Conservation (phyloP, 2,329 filamentous ascomycete species). For the Arthrocladium fulminans region DNA sequence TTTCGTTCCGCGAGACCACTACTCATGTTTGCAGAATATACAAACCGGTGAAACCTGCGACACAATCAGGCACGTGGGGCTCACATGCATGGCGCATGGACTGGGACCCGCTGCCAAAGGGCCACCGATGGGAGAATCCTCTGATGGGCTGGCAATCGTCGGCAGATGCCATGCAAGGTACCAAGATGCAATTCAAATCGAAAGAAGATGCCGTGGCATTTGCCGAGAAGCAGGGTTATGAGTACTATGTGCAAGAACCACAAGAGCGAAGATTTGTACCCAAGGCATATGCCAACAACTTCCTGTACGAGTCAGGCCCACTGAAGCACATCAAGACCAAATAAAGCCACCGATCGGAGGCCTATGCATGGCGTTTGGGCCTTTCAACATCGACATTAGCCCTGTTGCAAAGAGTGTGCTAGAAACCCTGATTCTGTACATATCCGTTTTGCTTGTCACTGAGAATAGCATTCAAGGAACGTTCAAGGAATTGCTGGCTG, state of each 20-base stretch:
- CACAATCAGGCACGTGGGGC: slow-evolving; percentile 86
- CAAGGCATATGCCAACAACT: slow-evolving; percentile 97
- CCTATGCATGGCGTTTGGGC: not conserved
- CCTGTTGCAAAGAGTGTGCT: not conserved
- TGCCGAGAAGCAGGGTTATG: slow-evolving; percentile 97
- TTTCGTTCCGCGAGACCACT: not conserved
- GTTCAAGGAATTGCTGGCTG: too few relatives aligned
- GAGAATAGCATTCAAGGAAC: not conserved
- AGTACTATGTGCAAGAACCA: slow-evolving; percentile 97
- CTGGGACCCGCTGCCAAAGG: slow-evolving; percentile 88
- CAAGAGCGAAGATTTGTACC: slow-evolving; percentile 76
- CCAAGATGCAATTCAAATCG: slow-evolving; percentile 75
- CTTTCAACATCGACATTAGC: slow-evolving; percentile 1
- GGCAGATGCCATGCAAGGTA: slow-evolving; percentile 89
- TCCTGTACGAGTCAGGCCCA: slow-evolving; percentile 59
- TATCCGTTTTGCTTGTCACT: not conserved
- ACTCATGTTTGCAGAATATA: slow-evolving; percentile 60
- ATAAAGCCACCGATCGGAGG: slow-evolving; percentile 38
- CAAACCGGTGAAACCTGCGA: slow-evolving; percentile 84
- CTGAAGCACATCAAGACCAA: slow-evolving; percentile 80
- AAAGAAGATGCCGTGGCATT: slow-evolving; percentile 95
- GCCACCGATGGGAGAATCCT: slow-evolving; percentile 96
- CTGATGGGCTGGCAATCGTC: slow-evolving; percentile 98
- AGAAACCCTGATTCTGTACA: not conserved
- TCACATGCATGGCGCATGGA: slow-evolving; percentile 90